A percentile compares a stretch with the other conserved stretches of the same genome.
Conservation (phyloP, 2,329 filamentous ascomycete species). For the Fonsecaea multimorphosa region DNA sequence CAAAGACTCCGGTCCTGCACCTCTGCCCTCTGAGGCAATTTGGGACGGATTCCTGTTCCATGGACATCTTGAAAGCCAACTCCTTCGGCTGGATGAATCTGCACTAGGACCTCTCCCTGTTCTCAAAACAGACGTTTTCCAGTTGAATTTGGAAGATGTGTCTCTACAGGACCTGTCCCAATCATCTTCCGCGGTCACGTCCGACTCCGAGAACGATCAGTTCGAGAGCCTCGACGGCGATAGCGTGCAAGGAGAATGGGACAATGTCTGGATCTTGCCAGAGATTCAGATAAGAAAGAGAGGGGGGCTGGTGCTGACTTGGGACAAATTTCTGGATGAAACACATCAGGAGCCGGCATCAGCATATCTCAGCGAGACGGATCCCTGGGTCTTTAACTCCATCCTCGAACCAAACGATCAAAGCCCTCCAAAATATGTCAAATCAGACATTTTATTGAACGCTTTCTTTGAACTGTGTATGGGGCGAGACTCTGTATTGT, state of each 20-base stretch:
- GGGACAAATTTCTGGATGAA: slow-evolving; percentile 50
- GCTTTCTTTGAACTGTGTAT: slow-evolving; percentile 50
- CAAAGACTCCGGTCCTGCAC: neutral
- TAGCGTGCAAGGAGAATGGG: slow-evolving; percentile 35
- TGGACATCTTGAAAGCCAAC: slow-evolving; percentile 31
- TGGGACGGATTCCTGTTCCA: slow-evolving; percentile 38
- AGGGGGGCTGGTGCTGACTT: slow-evolving; percentile 43
- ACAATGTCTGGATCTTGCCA: slow-evolving; percentile 48
- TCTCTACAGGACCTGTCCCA: slow-evolving; percentile 26
- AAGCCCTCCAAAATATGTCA: slow-evolving; percentile 36
- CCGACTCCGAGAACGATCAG: slow-evolving; percentile 32
- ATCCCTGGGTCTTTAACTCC: slow-evolving; percentile 49
- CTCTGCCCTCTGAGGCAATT: neutral
- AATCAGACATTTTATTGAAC: slow-evolving; percentile 48
- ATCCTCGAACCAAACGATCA: slow-evolving; percentile 39
- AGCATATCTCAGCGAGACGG: slow-evolving; percentile 53
- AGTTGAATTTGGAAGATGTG: slow-evolving; percentile 29
- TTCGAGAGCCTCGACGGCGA: slow-evolving; percentile 28
- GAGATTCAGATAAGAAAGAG: slow-evolving; percentile 33
- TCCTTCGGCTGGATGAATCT: slow-evolving; percentile 30
- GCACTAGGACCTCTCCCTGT: slow-evolving; percentile 23
- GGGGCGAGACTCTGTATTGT: slow-evolving; percentile 54
- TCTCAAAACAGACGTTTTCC: slow-evolving; percentile 24
- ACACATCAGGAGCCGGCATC: slow-evolving; percentile 44
- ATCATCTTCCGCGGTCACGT: slow-evolving; percentile 19